These are phyloP conservation scores for Meyerozyma carpophila DNA, from an alignment of 1,139 yeast species.

Conservation along the genomic window DNA sequence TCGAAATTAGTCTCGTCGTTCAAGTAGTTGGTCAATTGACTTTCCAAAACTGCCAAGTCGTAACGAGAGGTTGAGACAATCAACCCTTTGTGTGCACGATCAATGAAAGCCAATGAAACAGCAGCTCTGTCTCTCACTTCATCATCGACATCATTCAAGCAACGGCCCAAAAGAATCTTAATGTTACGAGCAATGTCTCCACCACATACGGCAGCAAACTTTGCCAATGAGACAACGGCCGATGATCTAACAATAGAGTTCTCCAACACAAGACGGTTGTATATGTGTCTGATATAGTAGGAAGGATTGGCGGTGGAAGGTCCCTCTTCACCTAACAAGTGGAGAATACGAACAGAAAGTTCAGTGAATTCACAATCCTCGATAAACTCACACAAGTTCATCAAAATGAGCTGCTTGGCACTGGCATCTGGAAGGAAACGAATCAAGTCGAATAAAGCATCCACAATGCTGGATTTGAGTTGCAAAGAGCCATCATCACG, in stretches of 20 bases:
- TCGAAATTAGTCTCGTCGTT: conserved; percentile 53
- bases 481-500: conserved; percentile 87
- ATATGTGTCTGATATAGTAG: conserved; percentile 89
- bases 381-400: conserved; percentile 90
- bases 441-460: conserved; percentile 87
- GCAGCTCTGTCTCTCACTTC: conserved; percentile 99
- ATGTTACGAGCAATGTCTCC: conserved; percentile 64
- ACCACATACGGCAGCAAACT: conserved; percentile 80
- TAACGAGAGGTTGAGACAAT: conserved; percentile 66
- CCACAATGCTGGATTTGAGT: conserved; percentile 84
- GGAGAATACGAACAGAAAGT: conserved; percentile 84
- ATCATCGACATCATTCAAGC: conserved; percentile 85
- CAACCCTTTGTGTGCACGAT: conserved; percentile 45
- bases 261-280: conserved; percentile 93
- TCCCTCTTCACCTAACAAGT: conserved; percentile 90
- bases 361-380: conserved; percentile 98
- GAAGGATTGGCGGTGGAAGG: conserved; percentile 85
- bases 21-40: conserved; percentile 68
- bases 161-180: conserved; percentile 70
- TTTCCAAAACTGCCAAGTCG: conserved; percentile 74
- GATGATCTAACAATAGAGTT: conserved; percentile 94
- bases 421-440: conserved; percentile 69
- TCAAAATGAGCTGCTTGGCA: conserved; percentile 80
- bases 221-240: conserved; percentile 88
- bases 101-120: conserved; percentile 66